Evolutionary conservation across 2,329 filamentous ascomycete species (phyloP), one percentile per base, ranked within the genome.

Genomic region (Claviceps spartinae): DNA sequence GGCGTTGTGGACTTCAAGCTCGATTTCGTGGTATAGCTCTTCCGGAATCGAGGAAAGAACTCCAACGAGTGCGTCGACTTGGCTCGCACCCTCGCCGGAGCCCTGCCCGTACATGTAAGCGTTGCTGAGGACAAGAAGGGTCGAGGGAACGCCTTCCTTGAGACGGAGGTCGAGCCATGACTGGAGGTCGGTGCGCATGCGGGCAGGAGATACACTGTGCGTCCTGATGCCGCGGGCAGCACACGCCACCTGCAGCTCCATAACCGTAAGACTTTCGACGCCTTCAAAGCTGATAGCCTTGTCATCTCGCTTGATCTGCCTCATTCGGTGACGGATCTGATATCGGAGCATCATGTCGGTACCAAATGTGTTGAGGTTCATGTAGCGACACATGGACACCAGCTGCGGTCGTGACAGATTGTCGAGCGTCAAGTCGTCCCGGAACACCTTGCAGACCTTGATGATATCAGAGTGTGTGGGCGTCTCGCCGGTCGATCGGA

Each of bases 361-460:
- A 58, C 93, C 93, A 62, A 97, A 96, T 0, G 89, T 91, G 72
- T 91, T 93, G 52, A 98, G 79, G 70, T 94, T 96, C 84, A 98
- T 90, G 74, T 98, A 98, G 55, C 88, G 85, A 77, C 93, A 97
- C 79, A 97, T 98, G 52, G 86, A 95, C 34, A 98, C 91, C 49
- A 98, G 76, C 70, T 98, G 93, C 16, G 93, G 93, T 56, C 93
- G 81, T 18, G 90, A 96, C 58, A 98, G 73, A 71, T 98, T 98
- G 80, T 98, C 93, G 36, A 98, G 77, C 0, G 93, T 98, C 62
- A 98, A 67, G 67, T 98, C 93, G 65, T 98, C 93, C 68, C 93
- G 94, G 81, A 98, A 98, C 58, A 95, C 86, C 77, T 96, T 94
- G 82, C 93, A 97, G 57, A 98, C 91, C 71, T 93, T 95, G 75